Evolutionary conservation across 495 filamentous ascomycete genomes (phyloP).

Genomic region (Penicillium maclennaniae): DNA sequence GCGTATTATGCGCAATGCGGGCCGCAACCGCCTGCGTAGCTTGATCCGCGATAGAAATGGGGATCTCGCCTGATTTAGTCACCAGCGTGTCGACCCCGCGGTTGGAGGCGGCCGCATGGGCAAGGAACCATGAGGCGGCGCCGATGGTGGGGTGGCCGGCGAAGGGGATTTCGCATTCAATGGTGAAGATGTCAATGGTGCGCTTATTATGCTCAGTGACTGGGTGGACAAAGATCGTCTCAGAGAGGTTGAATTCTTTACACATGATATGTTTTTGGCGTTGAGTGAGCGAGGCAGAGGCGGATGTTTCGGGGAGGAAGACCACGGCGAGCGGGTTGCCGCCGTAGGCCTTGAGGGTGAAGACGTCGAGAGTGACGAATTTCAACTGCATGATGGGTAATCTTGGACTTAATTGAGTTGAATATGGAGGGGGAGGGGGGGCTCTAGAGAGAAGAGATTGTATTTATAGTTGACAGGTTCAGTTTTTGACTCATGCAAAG

Average conservation of each 20-base stretch:
- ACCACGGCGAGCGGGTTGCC: slow-evolving; percentile 43
- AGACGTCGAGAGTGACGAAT: slow-evolving; percentile 43
- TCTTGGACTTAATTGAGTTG: background rate
- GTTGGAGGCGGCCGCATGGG: slow-evolving; percentile 30
- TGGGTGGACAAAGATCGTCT: slow-evolving; percentile 73
- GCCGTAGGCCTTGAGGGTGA: slow-evolving; percentile 36
- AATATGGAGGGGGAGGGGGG: too few species aligned
- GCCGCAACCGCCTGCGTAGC: slow-evolving; percentile 40
- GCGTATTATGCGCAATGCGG: slow-evolving; percentile 61
- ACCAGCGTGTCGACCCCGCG: slow-evolving; percentile 36
- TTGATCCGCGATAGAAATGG: slow-evolving; percentile 32
- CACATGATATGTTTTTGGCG: slow-evolving; percentile 54
- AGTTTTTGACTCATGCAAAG: background rate
- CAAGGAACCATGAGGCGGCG: slow-evolving; percentile 51
- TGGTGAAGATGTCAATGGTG: slow-evolving; percentile 71
- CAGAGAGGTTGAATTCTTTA: slow-evolving; percentile 79
- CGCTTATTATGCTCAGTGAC: slow-evolving; percentile 18
- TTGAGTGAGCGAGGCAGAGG: slow-evolving; percentile 26
- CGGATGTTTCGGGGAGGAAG: slow-evolving; percentile 30
- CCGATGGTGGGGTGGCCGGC: slow-evolving; percentile 80
- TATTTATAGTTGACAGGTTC: background rate
- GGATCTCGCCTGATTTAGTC: slow-evolving; percentile 62
- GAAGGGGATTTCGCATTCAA: slow-evolving; percentile 60
- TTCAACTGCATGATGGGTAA: slow-evolving; percentile 22
- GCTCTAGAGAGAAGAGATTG: background rate